phyloP scores from a whole-genome alignment of 1,284 basidiomycete genomes.

The Ceratobasidium sp. region DNA sequence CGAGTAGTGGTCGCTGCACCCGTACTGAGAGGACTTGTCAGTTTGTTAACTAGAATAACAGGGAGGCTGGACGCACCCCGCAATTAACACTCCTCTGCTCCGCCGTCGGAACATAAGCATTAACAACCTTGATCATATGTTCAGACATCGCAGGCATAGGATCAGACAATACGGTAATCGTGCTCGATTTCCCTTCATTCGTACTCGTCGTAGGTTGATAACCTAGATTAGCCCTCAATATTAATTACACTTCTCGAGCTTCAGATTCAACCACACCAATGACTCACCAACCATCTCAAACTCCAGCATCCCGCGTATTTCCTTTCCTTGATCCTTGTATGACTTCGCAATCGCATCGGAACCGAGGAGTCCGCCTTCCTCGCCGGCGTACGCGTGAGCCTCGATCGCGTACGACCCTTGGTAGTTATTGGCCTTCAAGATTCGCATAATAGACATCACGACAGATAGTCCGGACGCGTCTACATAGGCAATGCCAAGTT shows the following conservation, averaged over 20 bases:
- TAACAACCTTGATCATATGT: slow-evolving; percentile 27
- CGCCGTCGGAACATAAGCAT: slow-evolving; percentile 35
- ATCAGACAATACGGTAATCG: slow-evolving; percentile 41
- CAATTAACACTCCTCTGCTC: slow-evolving; percentile 15
- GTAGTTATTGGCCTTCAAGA: slow-evolving; percentile 64
- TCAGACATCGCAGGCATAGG: slow-evolving; percentile 26
- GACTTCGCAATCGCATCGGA: slow-evolving; percentile 16
- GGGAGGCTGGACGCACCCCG: slow-evolving; percentile 23
- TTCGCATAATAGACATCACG: slow-evolving; percentile 68
- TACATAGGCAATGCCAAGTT: slow-evolving; percentile 64
- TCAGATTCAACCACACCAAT: not conserved
- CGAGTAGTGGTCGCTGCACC: slow-evolving; percentile 37
- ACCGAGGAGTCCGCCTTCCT: slow-evolving; percentile 43
- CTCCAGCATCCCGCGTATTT: slow-evolving; percentile 37
- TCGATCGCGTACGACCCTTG: slow-evolving; percentile 69
- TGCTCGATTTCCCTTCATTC: slow-evolving; percentile 23
- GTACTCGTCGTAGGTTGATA: slow-evolving; percentile 35
- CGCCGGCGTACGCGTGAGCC: slow-evolving; percentile 63
- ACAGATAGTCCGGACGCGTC: slow-evolving; percentile 77
- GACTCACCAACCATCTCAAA: slow-evolving; percentile 42
- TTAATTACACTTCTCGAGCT: not conserved
- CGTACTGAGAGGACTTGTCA: not conserved
- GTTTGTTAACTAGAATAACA: not conserved
- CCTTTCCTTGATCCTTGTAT: slow-evolving; percentile 27
- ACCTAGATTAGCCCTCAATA: not conserved